Percentiles rank a stretch among this genome's conserved stretches.
Conservation (phyloP, 2,329 filamentous ascomycete genomes). For the Epichloe gansuensis region DNA sequence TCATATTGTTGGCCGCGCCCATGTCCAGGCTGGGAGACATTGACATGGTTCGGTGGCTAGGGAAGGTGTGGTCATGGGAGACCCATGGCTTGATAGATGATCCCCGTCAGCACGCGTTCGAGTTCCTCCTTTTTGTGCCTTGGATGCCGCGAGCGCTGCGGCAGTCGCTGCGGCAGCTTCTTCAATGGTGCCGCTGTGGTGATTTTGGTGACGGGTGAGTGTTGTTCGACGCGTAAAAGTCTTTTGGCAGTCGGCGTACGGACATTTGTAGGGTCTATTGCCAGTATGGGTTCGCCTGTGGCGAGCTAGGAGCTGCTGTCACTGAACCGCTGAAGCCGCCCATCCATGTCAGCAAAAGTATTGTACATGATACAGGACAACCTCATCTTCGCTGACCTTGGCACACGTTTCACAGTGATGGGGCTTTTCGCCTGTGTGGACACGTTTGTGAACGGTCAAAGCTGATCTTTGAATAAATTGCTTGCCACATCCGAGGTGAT, state of each 20-base stretch:
- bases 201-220: slow-evolving; percentile 87
- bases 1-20: slow-evolving; percentile 53
- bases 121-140: slow-evolving; percentile 23
- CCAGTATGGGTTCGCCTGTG: slow-evolving; percentile 93
- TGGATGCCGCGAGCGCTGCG: slow-evolving; percentile 58
- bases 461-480: slow-evolving; percentile 96
- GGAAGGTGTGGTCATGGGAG: slow-evolving; percentile 74
- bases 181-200: slow-evolving; percentile 89
- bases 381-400: slow-evolving; percentile 52
- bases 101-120: slow-evolving; percentile 57
- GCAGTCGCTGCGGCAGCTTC: slow-evolving; percentile 84
- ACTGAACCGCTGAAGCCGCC: slow-evolving; percentile 65
- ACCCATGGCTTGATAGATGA: slow-evolving; percentile 58
- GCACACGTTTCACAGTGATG: slow-evolving; percentile 95
- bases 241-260: slow-evolving; percentile 95
- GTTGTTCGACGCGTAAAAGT: slow-evolving; percentile 95
- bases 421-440: slow-evolving; percentile 96
- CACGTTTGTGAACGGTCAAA: slow-evolving; percentile 85
- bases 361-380: not conserved
- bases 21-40: slow-evolving; percentile 71
- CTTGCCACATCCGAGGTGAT: slow-evolving; percentile 79
- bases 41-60: slow-evolving; percentile 64
- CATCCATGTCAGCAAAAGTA: not conserved
- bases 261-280: slow-evolving; percentile 93
- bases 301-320: slow-evolving; percentile 90